Evolutionary conservation across 352 stramenopile genomes (phyloP).

Genomic region (Phytophthora sansomeana): DNA sequence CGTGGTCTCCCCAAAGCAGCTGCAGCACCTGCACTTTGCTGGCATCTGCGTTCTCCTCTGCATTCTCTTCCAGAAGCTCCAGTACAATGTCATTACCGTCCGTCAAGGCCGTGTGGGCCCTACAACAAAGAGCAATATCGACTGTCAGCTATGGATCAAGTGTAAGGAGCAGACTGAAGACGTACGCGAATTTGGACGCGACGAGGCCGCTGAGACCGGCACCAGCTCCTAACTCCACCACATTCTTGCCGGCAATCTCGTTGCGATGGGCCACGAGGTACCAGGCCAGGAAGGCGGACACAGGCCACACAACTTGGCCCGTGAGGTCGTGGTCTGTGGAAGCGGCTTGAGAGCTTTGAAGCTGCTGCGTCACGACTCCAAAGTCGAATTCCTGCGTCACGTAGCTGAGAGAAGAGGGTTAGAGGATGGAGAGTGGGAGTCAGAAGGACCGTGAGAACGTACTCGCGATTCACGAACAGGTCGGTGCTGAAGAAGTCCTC

Average conservation of each 20-base stretch:
- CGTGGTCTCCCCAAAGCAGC: constrained; percentile 63
- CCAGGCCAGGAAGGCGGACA: constrained; percentile 71
- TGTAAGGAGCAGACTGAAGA: constrained; percentile 12
- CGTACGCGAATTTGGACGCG: constrained; percentile 64
- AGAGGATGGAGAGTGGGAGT: not conserved
- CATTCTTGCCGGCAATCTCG: constrained; percentile 50
- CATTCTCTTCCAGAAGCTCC: constrained; percentile 62
- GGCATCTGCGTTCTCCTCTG: constrained; percentile 32
- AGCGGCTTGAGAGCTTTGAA: constrained; percentile 58
- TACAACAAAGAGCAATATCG: constrained; percentile 29
- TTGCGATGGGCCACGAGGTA: constrained; percentile 43
- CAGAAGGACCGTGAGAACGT: constrained; percentile 10
- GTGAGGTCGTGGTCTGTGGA: constrained; percentile 83
- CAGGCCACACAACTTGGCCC: constrained; percentile 80
- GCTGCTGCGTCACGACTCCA: constrained; percentile 48
- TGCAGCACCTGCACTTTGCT: constrained; percentile 47
- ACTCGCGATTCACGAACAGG: constrained; percentile 72
- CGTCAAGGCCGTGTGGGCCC: constrained; percentile 58
- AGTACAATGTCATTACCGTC: constrained; percentile 81
- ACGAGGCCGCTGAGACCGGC: constrained; percentile 67
- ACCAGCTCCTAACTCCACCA: constrained; percentile 65
- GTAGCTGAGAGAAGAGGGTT: constrained; percentile 40
- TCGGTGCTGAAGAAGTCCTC: constrained; percentile 65
- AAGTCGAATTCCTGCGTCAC: constrained; percentile 60
- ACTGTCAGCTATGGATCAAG: constrained; percentile 9